Percentiles rank a stretch among this genome's conserved stretches.
Evolutionary conservation across 2,329 filamentous ascomycete species (phyloP).

Genomic region (Talaromyces sp.): DNA sequence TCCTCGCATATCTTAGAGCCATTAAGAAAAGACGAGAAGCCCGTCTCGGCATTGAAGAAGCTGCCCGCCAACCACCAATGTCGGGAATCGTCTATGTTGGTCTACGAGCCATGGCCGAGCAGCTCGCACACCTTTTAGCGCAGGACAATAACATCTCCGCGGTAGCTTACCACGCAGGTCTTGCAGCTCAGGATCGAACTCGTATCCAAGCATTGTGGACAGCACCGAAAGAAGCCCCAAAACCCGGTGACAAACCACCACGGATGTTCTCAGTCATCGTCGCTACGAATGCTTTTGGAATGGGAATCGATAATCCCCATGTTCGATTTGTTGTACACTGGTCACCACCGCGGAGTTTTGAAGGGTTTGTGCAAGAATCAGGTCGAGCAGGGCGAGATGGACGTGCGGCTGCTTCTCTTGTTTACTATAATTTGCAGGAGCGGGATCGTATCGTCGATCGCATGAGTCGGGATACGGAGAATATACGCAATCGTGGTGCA

Average conservation of each 20-base stretch:
- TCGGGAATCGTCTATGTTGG: conserved; percentile 53
- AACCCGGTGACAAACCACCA: conserved; percentile 22
- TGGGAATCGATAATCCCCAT: conserved; percentile 96
- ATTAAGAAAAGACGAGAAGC: conserved; percentile 70
- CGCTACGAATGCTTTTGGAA: conserved; percentile 93
- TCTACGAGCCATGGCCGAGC: conserved; percentile 43
- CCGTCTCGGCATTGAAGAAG: conserved; percentile 43
- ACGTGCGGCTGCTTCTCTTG: conserved; percentile 80
- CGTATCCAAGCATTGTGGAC: conserved; percentile 55
- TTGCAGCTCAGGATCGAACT: conserved; percentile 70
- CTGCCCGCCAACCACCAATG: conserved; percentile 36
- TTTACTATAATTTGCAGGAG: conserved; percentile 91
- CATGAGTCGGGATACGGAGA: conserved; percentile 49
- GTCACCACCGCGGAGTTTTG: conserved; percentile 90
- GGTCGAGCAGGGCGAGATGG: conserved; percentile 88
- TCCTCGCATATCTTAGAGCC: conserved; percentile 74
- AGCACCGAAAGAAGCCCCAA: conserved; percentile 20
- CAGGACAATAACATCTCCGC: conserved; percentile 42
- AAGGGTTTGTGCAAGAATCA: conserved; percentile 95
- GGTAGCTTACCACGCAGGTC: conserved; percentile 59
- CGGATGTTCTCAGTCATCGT: conserved; percentile 88
- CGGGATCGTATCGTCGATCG: conserved; percentile 69
- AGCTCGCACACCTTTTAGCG: conserved; percentile 42
- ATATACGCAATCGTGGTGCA: conserved; percentile 35
- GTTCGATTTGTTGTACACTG: conserved; percentile 95